These are phyloP conservation scores for Paraglomus brasilianum DNA, from an alignment of 192 early-diverging fungal genomes.

Conservation along the genomic window DNA sequence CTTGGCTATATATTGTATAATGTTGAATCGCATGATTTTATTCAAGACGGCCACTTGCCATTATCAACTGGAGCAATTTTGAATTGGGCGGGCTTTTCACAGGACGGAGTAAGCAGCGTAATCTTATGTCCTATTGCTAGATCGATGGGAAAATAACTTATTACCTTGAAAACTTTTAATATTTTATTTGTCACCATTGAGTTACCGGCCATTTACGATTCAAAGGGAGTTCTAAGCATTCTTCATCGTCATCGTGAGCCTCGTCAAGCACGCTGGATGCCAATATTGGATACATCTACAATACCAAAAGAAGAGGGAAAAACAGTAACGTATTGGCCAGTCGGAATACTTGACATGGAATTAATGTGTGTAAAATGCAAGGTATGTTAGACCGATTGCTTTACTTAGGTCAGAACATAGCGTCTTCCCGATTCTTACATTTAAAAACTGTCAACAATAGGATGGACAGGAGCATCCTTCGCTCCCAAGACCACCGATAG, in stretches of 20 bases:
- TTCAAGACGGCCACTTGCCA: conserved; percentile 62
- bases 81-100: conserved; percentile 85
- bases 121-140: neutral
- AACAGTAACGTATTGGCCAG: conserved; percentile 74
- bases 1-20: conserved; percentile 69
- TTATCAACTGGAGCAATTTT: conserved; percentile 61
- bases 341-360: conserved; percentile 69
- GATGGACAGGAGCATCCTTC: conserved; percentile 58
- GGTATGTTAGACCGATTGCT: conserved; percentile 37
- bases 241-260: conserved; percentile 68
- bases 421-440: neutral
- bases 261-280: conserved; percentile 74
- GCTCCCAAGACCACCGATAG: conserved; percentile 70
- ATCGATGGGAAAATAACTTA: conserved; percentile 14
- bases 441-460: conserved; percentile 21
- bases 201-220: conserved; percentile 79
- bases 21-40: conserved; percentile 45
- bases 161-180: conserved; percentile 4
- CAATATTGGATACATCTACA: conserved; percentile 67
- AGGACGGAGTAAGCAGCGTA: conserved; percentile 53
- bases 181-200: conserved; percentile 29
- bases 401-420: neutral
- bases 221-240: conserved; percentile 69
- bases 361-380: conserved; percentile 75
- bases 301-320: conserved; percentile 28